Conservation (phyloP, 1,284 basidiomycete genomes). For the Fereydounia khargensis region DNA sequence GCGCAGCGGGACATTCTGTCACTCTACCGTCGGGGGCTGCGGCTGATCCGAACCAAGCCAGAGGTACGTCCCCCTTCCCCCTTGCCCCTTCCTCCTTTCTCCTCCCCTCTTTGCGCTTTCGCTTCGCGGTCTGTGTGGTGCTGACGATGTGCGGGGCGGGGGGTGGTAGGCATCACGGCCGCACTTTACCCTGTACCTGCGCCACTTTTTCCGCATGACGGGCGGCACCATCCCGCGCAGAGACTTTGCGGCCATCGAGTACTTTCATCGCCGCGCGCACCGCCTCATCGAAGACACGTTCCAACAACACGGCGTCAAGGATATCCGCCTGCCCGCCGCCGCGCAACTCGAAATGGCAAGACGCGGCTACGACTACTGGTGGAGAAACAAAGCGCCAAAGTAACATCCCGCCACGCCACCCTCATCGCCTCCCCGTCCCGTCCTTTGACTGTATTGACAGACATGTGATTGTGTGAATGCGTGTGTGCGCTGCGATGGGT, state of each 20-base stretch:
- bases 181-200: constrained; percentile 51
- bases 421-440: too few relatives aligned
- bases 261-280: constrained; percentile 46
- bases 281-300: constrained; percentile 47
- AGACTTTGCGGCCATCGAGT: constrained; percentile 54
- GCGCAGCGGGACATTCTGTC: constrained; percentile 43
- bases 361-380: too few relatives aligned
- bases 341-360: too few relatives aligned
- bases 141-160: too few relatives aligned
- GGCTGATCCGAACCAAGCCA: constrained; percentile 46
- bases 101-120: background rate
- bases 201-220: constrained; percentile 51
- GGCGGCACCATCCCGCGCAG: constrained; percentile 44
- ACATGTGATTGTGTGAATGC: too few relatives aligned
- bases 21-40: constrained; percentile 43
- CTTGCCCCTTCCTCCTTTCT: background rate
- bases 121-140: background rate
- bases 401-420: too few relatives aligned
- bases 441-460: too few relatives aligned
- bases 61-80: constrained; percentile 19
- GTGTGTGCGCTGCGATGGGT: too few relatives aligned
- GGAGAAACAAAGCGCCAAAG: too few relatives aligned
- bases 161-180: constrained; percentile 44
- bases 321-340: constrained; percentile 40
- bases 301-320: constrained; percentile 39